phyloP scores from a whole-genome alignment of 805 yeast species.

The Ogataea paradorogensis region DNA sequence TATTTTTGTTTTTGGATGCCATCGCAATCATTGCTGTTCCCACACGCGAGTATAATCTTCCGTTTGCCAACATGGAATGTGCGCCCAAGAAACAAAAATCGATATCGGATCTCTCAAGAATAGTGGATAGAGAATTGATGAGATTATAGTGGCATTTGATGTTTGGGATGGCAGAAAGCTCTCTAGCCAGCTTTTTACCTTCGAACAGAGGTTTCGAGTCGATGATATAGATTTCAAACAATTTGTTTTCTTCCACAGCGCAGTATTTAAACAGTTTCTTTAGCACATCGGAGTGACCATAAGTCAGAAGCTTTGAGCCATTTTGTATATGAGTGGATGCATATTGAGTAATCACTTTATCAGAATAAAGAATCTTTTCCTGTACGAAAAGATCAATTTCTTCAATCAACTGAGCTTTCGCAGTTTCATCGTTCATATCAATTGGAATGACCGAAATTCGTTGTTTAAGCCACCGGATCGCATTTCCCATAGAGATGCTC shows the following conservation, averaged over 20 bases:
- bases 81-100: conserved; percentile 94
- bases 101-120: conserved; percentile 66
- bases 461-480: conserved; percentile 95
- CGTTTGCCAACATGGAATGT: conserved; percentile 95
- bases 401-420: conserved; percentile 60
- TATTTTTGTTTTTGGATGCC: conserved; percentile 81
- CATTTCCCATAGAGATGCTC: conserved; percentile 94
- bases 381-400: conserved; percentile 77
- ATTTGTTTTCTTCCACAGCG: conserved; percentile 55
- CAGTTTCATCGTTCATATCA: conserved; percentile 62
- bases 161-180: conserved; percentile 54
- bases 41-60: conserved; percentile 86
- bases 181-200: conserved; percentile 74
- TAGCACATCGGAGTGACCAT: conserved; percentile 84
- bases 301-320: conserved; percentile 79
- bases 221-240: conserved; percentile 77
- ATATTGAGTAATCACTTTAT: conserved; percentile 72
- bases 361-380: conserved; percentile 84
- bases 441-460: conserved; percentile 81
- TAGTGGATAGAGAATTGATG: conserved; percentile 74
- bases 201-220: conserved; percentile 95
- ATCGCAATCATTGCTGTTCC: conserved; percentile 94
- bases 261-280: conserved; percentile 70
- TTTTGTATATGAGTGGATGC: conserved; percentile 75
- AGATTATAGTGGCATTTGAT: conserved; percentile 76